Percentiles rank a stretch among this genome's conserved stretches.
phyloP scores from a whole-genome alignment of 1,139 yeast species.

The Candida labiduridarum region DNA sequence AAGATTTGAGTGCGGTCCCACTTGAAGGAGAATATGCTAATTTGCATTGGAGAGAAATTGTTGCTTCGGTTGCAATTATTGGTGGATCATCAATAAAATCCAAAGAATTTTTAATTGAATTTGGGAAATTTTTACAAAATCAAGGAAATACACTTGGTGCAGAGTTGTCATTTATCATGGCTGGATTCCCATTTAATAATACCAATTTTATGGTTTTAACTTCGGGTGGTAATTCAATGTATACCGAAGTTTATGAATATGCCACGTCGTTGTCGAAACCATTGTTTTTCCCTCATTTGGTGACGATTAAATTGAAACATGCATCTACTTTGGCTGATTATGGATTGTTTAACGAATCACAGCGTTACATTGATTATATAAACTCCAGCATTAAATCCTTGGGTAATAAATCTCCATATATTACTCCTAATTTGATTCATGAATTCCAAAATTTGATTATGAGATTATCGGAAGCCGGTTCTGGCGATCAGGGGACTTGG shows the following conservation, averaged over 20 bases:
- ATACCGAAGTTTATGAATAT: constrained; percentile 77
- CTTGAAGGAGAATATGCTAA: constrained; percentile 53
- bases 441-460: constrained; percentile 45
- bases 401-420: constrained; percentile 41
- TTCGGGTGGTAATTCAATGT: constrained; percentile 29
- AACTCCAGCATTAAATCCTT: constrained; percentile 43
- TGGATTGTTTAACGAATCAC: constrained; percentile 60
- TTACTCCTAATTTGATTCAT: constrained; percentile 35
- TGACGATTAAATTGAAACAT: constrained; percentile 59
- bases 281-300: constrained; percentile 54
- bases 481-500: constrained; percentile 54
- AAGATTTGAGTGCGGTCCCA: constrained; percentile 45
- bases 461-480: constrained; percentile 47
- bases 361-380: constrained; percentile 58
- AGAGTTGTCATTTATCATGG: constrained; percentile 50
- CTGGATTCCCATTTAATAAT: constrained; percentile 45
- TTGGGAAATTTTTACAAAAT: constrained; percentile 50
- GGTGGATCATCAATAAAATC: constrained; percentile 30
- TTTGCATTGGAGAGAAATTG: constrained; percentile 53
- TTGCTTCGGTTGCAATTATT: constrained; percentile 47
- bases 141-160: constrained; percentile 40
- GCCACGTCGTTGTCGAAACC: constrained; percentile 35
- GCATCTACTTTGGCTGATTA: constrained; percentile 67
- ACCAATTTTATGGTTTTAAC: constrained; percentile 23
- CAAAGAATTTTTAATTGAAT: constrained; percentile 50